Conservation (phyloP, 1,139 yeast genomes). For the Citeromyces hawaiiensis region DNA sequence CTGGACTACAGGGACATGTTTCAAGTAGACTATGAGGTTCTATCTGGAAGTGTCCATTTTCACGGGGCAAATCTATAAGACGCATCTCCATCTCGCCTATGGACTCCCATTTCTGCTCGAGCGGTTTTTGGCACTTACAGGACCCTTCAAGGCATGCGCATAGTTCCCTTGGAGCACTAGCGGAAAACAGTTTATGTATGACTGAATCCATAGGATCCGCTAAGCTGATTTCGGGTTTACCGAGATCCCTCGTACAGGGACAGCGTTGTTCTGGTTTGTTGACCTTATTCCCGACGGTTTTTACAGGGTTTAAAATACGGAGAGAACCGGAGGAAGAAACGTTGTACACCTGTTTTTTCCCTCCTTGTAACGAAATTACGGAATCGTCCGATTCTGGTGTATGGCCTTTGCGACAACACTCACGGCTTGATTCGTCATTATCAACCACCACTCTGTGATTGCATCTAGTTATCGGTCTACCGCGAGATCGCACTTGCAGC, state of each 20-base stretch:
- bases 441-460: conserved; percentile 44
- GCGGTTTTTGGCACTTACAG: not conserved
- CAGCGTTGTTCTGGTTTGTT: not conserved
- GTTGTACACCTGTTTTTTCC: conserved; percentile 37
- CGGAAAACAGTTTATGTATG: not conserved
- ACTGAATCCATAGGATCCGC: not conserved
- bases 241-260: not conserved
- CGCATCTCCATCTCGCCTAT: not conserved
- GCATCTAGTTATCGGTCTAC: conserved; percentile 54
- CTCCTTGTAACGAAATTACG: conserved; percentile 30
- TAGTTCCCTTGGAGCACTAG: not conserved
- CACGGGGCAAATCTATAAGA: not conserved
- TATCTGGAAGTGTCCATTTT: not conserved
- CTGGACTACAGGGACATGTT: conserved; percentile 32
- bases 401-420: conserved; percentile 1
- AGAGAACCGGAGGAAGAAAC: conserved; percentile 24
- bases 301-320: conserved; percentile 16
- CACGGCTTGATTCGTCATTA: conserved; percentile 10
- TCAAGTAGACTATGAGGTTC: conserved; percentile 34
- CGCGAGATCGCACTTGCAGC: conserved; percentile 78
- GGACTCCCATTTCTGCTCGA: too few relatives aligned
- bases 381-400: conserved; percentile 11
- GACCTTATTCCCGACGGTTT: conserved; percentile 4
- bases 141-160: not conserved
- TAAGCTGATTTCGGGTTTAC: not conserved